These are phyloP conservation scores for Parathielavia hyrcaniae DNA, from an alignment of 495 filamentous ascomycete genomes.

Conservation along the genomic window DNA sequence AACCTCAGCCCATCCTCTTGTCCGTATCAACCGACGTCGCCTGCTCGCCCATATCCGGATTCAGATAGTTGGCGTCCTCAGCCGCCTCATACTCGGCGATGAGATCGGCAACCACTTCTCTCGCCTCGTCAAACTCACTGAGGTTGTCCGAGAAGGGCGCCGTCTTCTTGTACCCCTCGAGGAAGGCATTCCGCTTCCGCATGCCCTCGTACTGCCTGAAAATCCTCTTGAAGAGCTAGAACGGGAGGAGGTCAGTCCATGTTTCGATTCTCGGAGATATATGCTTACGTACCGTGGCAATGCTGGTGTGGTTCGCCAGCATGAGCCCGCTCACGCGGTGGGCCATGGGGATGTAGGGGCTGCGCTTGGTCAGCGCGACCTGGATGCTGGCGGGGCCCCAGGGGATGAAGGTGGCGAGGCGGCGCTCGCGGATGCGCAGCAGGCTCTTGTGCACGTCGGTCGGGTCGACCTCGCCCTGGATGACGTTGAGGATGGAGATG, in stretches of 20 bases:
- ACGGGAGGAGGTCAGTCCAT: not conserved
- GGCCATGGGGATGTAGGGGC: constrained; percentile 83
- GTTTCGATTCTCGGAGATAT: not conserved
- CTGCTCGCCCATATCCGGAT: constrained; percentile 53
- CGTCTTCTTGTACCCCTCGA: constrained; percentile 93
- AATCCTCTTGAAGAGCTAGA: constrained; percentile 80
- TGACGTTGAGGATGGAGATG: constrained; percentile 97
- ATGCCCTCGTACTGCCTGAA: constrained; percentile 84
- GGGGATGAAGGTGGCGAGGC: constrained; percentile 92
- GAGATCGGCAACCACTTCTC: constrained; percentile 78
- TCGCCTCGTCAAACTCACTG: constrained; percentile 92
- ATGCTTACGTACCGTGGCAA: constrained; percentile 63
- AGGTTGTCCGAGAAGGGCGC: constrained; percentile 82
- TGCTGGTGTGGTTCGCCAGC: constrained; percentile 96
- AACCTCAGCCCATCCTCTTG: constrained; percentile 33
- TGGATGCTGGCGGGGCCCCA: constrained; percentile 99
- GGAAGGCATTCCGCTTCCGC: constrained; percentile 91
- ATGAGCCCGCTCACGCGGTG: constrained; percentile 94
- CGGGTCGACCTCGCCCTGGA: constrained; percentile 95
- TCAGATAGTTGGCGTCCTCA: constrained; percentile 80
- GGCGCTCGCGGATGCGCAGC: constrained; percentile 89
- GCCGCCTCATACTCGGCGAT: constrained; percentile 95
- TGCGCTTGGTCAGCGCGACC: constrained; percentile 92
- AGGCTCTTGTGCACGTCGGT: constrained; percentile 97
- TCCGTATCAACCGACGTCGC: constrained; percentile 42